A percentile compares a stretch with the other conserved stretches of the same genome.
Conservation (phyloP, 2,329 filamentous ascomycete genomes). For the Talaromyces sp. region DNA sequence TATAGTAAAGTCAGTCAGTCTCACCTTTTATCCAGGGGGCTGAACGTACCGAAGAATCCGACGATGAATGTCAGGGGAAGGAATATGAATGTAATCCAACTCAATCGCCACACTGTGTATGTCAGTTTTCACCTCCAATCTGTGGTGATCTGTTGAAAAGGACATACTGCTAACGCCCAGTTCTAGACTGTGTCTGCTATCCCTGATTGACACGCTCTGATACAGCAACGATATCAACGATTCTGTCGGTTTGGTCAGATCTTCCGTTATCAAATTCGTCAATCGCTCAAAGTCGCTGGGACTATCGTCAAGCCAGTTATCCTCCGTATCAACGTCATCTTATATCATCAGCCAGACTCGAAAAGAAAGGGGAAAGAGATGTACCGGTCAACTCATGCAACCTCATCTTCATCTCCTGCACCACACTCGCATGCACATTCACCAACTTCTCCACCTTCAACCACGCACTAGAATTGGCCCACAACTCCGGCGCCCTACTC, state of each 20-base stretch:
- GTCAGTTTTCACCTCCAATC: neutral
- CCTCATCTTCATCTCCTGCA: slow-evolving; percentile 43
- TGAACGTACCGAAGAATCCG: slow-evolving; percentile 34
- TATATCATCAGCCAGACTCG: neutral
- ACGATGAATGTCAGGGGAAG: slow-evolving; percentile 47
- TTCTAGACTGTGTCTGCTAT: slow-evolving; percentile 46
- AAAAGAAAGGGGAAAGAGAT: neutral
- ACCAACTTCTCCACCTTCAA: slow-evolving; percentile 50
- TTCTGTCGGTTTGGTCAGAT: slow-evolving; percentile 47
- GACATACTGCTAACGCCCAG: slow-evolving; percentile 47
- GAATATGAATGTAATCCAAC: slow-evolving; percentile 39
- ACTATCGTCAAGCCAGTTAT: slow-evolving; percentile 38
- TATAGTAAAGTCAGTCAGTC: slow-evolving; percentile 31
- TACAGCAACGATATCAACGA: slow-evolving; percentile 50
- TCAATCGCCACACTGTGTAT: slow-evolving; percentile 27
- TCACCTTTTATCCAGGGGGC: slow-evolving; percentile 22
- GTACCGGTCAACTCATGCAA: slow-evolving; percentile 38
- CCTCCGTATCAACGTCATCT: slow-evolving; percentile 25
- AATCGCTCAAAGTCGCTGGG: slow-evolving; percentile 43
- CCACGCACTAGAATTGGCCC: slow-evolving; percentile 48
- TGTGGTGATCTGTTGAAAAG: neutral
- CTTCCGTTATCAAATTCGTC: slow-evolving; percentile 46
- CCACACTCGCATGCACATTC: slow-evolving; percentile 46
- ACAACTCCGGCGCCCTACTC: slow-evolving; percentile 48
- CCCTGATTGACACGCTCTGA: slow-evolving; percentile 50